Base-by-base conservation (phyloP, 2,329 filamentous ascomycete species). In the Fusarium clavum region DNA sequence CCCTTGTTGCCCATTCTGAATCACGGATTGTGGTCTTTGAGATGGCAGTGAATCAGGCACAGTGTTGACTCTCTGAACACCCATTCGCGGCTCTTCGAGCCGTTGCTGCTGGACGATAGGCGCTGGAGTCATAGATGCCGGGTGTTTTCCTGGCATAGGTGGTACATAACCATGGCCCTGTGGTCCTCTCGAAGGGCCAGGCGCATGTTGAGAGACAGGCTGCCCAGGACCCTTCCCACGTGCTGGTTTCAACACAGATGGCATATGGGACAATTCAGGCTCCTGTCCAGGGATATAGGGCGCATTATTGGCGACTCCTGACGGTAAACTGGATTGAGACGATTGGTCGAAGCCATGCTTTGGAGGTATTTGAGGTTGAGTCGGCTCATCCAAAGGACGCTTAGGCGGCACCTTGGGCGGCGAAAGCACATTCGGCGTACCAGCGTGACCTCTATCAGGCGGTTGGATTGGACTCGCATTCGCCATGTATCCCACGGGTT, bases 401-500 rank as follows among this genome's bases (percentile, higher is more conserved):
- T 73, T 74, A 2, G 69, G 72, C 1, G 72, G 65, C 16, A 72
- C 57, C 18, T 73, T 49, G 22, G 74, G 68, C 2, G 72, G 75
- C n/a, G 72, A 70, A 2, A 77, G 66, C 2, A 69, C 66, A 44
- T 64, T 58, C 18, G 76, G 75, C 14, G 72, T 67, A n/a, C 65
- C 62, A 16, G 64, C 51, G 8, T 62, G 67, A 3, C 69, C 59
- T 7, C 78, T 63, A 32, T 71, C 61, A 16, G 70, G 57, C 7
- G 71, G 67, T 8, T 38, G 51, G 40, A 61, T 58, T 11, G 72
- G 61, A 20, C 71, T 75, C 12, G 57, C 13, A 10, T 72, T 73
- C 45, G 71, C 64, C 18, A 78, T 53, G 0, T 73, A 74, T 1
- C 75, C 73, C 1, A 75, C 73, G 7, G 74, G 75, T 16, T 77